Percentiles rank a stretch among this genome's conserved stretches.
These are phyloP conservation scores for Monosporascus sp. DNA, from an alignment of 2,329 filamentous ascomycete species.

Conservation along the genomic window DNA sequence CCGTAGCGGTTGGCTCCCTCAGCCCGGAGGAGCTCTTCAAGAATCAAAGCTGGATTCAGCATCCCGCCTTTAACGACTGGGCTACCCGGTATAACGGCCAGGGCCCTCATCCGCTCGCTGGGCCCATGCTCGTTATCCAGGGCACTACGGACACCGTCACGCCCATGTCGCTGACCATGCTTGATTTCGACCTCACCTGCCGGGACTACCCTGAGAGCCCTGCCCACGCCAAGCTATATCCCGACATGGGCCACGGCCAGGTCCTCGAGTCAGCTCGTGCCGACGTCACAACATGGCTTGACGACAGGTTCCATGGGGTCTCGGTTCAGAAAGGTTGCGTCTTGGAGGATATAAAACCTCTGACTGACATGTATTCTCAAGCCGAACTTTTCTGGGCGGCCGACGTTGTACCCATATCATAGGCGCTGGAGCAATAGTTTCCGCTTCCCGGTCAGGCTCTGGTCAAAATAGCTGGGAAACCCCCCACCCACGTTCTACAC, in stretches of 20 bases:
- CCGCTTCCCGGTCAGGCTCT: no score
- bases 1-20: background rate
- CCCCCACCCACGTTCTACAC: no score
- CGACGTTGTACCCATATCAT: accelerated
- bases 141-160: slow-evolving; percentile 9
- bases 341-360: background rate
- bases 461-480: no score
- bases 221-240: background rate
- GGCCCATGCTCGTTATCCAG: slow-evolving; percentile 18
- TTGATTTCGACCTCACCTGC: slow-evolving; percentile 10
- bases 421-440: no score
- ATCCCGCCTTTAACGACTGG: background rate
- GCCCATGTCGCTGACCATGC: background rate
- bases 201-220: slow-evolving; percentile 1
- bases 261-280: background rate
- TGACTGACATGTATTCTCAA: background rate
- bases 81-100: slow-evolving; percentile 8
- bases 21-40: background rate
- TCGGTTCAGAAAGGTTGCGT: background rate
- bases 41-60: background rate
- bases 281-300: background rate
- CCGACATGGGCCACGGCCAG: background rate
- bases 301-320: background rate
- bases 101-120: slow-evolving; percentile 13
- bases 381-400: background rate